Percentiles rank a stretch among this genome's conserved stretches.
phyloP scores from a whole-genome alignment of 345 rosid species.

The Rhizophora mangle region DNA sequence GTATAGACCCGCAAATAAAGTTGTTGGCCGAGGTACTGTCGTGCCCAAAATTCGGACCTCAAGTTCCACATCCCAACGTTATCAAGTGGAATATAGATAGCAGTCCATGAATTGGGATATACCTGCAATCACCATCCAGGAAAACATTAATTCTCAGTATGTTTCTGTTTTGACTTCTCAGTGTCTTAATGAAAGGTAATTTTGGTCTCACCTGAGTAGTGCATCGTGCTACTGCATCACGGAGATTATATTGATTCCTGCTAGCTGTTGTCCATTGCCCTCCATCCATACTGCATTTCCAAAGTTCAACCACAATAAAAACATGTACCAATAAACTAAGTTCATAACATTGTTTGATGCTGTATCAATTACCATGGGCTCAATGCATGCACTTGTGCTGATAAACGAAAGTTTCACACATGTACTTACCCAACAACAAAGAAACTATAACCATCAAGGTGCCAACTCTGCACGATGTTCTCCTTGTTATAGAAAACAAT shows the following conservation, averaged over 20 bases:
- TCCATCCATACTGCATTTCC: slow-evolving; percentile 78
- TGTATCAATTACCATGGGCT: no score
- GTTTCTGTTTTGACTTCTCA: not conserved
- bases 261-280: slow-evolving; percentile 77
- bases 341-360: not conserved
- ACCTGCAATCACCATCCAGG: slow-evolving; percentile 44
- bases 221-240: slow-evolving; percentile 68
- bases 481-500: slow-evolving; percentile 87
- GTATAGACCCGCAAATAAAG: slow-evolving; percentile 71
- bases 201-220: slow-evolving; percentile 59
- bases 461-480: slow-evolving; percentile 79
- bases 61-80: slow-evolving; percentile 98
- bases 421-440: slow-evolving; percentile 78
- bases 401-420: no score
- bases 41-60: slow-evolving; percentile 79
- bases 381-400: no score
- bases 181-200: not conserved
- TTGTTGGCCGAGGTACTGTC: slow-evolving; percentile 92
- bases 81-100: slow-evolving; percentile 74
- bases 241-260: slow-evolving; percentile 74
- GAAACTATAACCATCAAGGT: slow-evolving; percentile 77
- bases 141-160: not conserved
- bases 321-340: not conserved
- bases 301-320: not conserved
- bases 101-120: slow-evolving; percentile 90